phyloP scores from a whole-genome alignment of 2,329 filamentous ascomycete genomes.

The Arachnomyces sp. region DNA sequence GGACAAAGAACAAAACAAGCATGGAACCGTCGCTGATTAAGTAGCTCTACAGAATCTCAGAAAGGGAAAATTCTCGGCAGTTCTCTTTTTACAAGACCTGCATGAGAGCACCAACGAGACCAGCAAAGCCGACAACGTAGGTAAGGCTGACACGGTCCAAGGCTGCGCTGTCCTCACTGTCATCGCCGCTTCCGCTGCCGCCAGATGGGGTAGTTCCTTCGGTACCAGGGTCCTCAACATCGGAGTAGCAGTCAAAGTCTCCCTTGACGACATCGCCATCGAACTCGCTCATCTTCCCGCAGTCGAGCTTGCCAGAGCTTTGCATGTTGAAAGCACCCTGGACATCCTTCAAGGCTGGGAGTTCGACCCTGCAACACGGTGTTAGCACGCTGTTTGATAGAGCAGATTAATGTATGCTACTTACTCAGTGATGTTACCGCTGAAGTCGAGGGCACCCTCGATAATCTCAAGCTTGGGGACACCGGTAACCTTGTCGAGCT shows the following conservation, averaged over 20 bases:
- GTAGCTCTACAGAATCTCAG: conserved; percentile 29
- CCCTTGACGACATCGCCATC: conserved; percentile 39
- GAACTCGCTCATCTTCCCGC: conserved; percentile 41
- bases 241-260: conserved; percentile 36
- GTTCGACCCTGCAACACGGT: conserved; percentile 50
- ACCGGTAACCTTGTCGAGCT: conserved; percentile 54
- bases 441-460: conserved; percentile 72
- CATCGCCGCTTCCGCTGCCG: conserved; percentile 20
- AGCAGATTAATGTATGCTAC: conserved; percentile 28
- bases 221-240: conserved; percentile 28
- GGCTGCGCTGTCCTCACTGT: conserved; percentile 28
- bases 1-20: conserved; percentile 12
- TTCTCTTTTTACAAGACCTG: conserved; percentile 37
- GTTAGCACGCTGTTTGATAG: no score
- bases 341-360: conserved; percentile 60
- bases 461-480: conserved; percentile 63
- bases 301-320: conserved; percentile 55
- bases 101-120: conserved; percentile 38
- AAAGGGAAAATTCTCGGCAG: conserved; percentile 26
- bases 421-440: conserved; percentile 75
- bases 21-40: conserved; percentile 27
- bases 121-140: conserved; percentile 35
- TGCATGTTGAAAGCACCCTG: conserved; percentile 63
- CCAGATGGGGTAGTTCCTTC: conserved; percentile 24
- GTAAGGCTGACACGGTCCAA: conserved; percentile 28